Evolutionary conservation across 768 basidiomycete species (phyloP), one percentile per base, ranked within the genome.

Genomic region (Rhizopogon vesiculosus): DNA sequence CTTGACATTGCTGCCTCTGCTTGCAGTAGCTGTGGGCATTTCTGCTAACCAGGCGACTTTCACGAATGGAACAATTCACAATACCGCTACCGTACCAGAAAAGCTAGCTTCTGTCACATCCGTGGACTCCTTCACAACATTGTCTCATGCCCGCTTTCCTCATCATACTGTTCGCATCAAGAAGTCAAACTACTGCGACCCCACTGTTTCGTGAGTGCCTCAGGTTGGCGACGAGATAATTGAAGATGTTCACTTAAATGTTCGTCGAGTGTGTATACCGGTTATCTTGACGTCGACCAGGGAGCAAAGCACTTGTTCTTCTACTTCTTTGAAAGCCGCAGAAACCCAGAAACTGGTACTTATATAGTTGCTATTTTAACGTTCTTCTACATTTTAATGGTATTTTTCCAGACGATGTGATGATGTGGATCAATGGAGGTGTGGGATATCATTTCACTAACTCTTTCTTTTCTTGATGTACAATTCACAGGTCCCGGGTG

Each of bases 391-490:
- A 10, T 3, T 13, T 38, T 16, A 12, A 57, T 31, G 13, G 16
- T 35, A 3, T 1, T 10, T 43, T 45, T 7, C 44, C 13, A 76
- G 86, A 86, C 62, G 83, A 85, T 67, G 78, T 85, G 28, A 75
- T 86, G 71, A 83, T 87, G 81, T 86, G 85, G 84, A 85, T 85
- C 42, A 85, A 85, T 50, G 85, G 83, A 69, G 84, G 69, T 70
- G 69, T 71, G 31, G 74, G 72, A n/a, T 25, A 29, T n/a, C 10
- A 19, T 22, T 31, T 42, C 16, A 18, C 25, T 53, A 10, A 40
- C 22, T 33, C 16, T 45, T 48, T 42, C 38, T 31, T 41, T 42
- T 44, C 31, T 51, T 55, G 22, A 53, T 28, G 15, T 12, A 16
- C 33, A 33, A 28, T 25, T 39, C 31, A 42, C 54, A 84, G 87